These are phyloP conservation scores for Beauveria australis DNA, from an alignment of 2,329 filamentous ascomycete species.

Conservation along the genomic window DNA sequence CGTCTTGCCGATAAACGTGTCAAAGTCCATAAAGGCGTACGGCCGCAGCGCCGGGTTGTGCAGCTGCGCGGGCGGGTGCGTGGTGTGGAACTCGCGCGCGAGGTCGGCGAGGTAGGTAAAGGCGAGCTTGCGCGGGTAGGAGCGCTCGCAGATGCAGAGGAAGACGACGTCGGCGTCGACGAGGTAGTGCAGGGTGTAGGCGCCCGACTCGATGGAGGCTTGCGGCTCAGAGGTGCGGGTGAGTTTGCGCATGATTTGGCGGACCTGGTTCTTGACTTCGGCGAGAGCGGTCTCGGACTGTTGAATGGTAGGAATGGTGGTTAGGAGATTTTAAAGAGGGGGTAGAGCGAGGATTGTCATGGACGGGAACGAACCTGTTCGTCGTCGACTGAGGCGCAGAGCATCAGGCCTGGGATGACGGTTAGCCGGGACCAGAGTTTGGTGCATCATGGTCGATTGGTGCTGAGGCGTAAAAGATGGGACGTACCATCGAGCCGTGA, in stretches of 20 bases:
- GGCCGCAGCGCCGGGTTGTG: conserved; percentile 69
- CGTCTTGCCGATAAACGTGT: conserved; percentile 89
- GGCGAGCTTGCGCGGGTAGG: conserved; percentile 95
- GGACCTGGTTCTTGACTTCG: conserved; percentile 85
- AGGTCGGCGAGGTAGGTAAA: conserved; percentile 97
- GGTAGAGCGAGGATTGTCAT: too few species aligned
- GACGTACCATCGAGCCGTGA: conserved; percentile 75
- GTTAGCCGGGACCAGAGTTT: conserved; percentile 13
- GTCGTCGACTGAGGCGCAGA: conserved; percentile 92
- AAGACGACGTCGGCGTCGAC: conserved; percentile 80
- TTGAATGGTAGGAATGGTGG: neutral
- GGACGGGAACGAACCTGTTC: conserved; percentile 49
- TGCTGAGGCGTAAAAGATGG: conserved; percentile 1
- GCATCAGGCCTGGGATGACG: conserved; percentile 64
- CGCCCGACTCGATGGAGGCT: conserved; percentile 80
- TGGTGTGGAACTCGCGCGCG: conserved; percentile 79
- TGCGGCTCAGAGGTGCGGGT: conserved; percentile 84
- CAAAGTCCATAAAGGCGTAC: conserved; percentile 96
- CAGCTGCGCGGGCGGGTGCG: conserved; percentile 68
- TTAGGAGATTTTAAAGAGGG: neutral
- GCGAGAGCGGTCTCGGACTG: conserved; percentile 63
- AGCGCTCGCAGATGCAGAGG: conserved; percentile 84
- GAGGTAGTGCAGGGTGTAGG: conserved; percentile 83
- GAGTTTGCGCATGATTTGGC: conserved; percentile 80
- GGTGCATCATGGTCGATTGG: neutral